Base-by-base conservation (phyloP, 441 rosid genomes). In the Jatropha podagrica region DNA sequence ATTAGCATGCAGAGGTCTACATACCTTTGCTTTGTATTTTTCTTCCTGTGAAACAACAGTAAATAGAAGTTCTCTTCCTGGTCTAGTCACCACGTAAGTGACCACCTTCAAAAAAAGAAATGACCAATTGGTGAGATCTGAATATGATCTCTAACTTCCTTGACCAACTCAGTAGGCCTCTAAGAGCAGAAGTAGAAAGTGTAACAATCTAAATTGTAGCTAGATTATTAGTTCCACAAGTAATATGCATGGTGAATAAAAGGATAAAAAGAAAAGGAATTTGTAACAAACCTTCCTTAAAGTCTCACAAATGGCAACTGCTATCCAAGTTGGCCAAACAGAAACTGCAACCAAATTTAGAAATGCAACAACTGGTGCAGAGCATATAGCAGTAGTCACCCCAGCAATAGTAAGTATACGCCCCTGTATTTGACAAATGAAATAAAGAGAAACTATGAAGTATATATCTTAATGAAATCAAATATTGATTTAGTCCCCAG, bases 1-100 rank as follows among this genome's bases (percentile, higher is more conserved):
- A 3, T 55, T 11, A 66, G 11, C 5, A 52, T 52, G 62, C 38
- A 69, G 69, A 66, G 54, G 59, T 64, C 38, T 71, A 76, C 81
- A 40, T 46, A 89, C 95, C 87, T 91, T 91, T 73, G 93, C 92
- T 82, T 89, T 88, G 80, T 88, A 91, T 82, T 91, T 95, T 88
- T 95, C 99, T 46, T 95, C 99, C 81, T 86, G 89, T 7, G 98
- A 90, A 72, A 93, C 95, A 70, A 95, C 95, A 7, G 98, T 93
- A 83, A 93, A 95, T 67, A 93, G 81, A 69, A 93, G 96, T 84
- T 95, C 99, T 79, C 98, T 90, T 83, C 95, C 95, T 37, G 99
- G 98, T 85, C 92, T 90, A 44, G 95, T 88, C 73, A 93, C 91
- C 75, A 95, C 98, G 79, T 93, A 95, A 6, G 85, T 91, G 71